phyloP scores from a whole-genome alignment of 2,329 filamentous ascomycete species.

The Myriosclerotinia duriaeana region DNA sequence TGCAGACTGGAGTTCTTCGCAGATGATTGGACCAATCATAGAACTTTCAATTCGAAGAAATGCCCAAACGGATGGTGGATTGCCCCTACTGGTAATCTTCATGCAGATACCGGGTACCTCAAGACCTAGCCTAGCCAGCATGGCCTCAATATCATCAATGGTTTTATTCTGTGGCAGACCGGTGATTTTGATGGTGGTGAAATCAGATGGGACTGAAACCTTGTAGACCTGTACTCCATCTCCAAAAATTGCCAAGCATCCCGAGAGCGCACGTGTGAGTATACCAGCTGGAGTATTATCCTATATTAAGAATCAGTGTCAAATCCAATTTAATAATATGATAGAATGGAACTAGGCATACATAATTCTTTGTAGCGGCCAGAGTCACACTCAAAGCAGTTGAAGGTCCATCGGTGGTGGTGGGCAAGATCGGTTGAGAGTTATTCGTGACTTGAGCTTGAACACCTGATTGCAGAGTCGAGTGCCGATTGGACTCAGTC shows the following conservation, averaged over 20 bases:
- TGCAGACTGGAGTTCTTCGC: neutral
- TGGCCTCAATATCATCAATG: slow-evolving; percentile 23
- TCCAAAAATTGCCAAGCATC: slow-evolving; percentile 30
- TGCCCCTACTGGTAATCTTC: slow-evolving; percentile 20
- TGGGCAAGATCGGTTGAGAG: neutral
- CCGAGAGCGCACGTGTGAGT: slow-evolving; percentile 31
- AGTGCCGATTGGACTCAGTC: too few species aligned
- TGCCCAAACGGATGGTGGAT: neutral
- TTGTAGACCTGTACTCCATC: slow-evolving; percentile 32
- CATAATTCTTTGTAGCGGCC: neutral
- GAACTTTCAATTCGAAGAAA: neutral
- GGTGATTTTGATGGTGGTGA: slow-evolving; percentile 32
- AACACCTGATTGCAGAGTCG: neutral
- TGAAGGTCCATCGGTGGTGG: neutral
- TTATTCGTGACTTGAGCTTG: neutral
- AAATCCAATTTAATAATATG: neutral
- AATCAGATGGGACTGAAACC: slow-evolving; percentile 35
- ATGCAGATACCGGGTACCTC: slow-evolving; percentile 24
- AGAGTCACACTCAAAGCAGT: too few species aligned
- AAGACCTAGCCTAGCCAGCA: slow-evolving; percentile 29
- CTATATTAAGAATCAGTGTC: neutral
- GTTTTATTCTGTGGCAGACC: slow-evolving; percentile 28
- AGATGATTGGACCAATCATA: neutral
- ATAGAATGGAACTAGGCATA: neutral
- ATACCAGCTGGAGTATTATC: neutral